These are phyloP conservation scores for Purshia tridentata DNA, from an alignment of 306 rosid species.

Conservation along the genomic window DNA sequence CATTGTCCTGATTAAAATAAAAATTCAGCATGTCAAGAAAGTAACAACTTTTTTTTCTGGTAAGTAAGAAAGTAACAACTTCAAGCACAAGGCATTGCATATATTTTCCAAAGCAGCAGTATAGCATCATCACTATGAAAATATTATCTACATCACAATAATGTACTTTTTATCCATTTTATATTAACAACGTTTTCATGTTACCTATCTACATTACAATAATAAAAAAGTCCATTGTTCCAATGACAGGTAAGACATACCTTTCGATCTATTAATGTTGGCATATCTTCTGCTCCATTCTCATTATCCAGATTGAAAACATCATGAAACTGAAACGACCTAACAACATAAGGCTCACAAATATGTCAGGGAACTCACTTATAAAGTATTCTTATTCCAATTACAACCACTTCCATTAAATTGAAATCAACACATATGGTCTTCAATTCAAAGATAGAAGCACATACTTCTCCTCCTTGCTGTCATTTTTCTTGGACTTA, in stretches of 20 bases:
- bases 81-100: not conserved
- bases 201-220: not conserved
- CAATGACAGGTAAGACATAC: slow-evolving; percentile 39
- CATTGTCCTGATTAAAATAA: slow-evolving; percentile 65
- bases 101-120: not conserved
- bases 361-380: slow-evolving; percentile 25
- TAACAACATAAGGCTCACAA: slow-evolving; percentile 40
- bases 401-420: slow-evolving; percentile 24
- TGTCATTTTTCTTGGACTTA: slow-evolving; percentile 83
- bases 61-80: not conserved
- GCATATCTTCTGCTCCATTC: slow-evolving; percentile 87
- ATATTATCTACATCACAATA: not conserved
- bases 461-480: slow-evolving; percentile 88
- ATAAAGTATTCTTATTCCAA: slow-evolving; percentile 15
- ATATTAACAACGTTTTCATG: not conserved
- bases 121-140: not conserved
- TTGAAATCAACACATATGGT: slow-evolving; percentile 14
- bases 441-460: slow-evolving; percentile 35
- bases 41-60: too few relatives aligned
- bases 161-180: not conserved
- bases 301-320: slow-evolving; percentile 88
- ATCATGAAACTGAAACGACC: slow-evolving; percentile 89
- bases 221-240: not conserved
- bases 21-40: slow-evolving; percentile 11
- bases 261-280: slow-evolving; percentile 89